Percentiles rank a stretch among this genome's conserved stretches.
Conservation (phyloP, 768 basidiomycete species). For the Trichaptum fuscoviolaceum region DNA sequence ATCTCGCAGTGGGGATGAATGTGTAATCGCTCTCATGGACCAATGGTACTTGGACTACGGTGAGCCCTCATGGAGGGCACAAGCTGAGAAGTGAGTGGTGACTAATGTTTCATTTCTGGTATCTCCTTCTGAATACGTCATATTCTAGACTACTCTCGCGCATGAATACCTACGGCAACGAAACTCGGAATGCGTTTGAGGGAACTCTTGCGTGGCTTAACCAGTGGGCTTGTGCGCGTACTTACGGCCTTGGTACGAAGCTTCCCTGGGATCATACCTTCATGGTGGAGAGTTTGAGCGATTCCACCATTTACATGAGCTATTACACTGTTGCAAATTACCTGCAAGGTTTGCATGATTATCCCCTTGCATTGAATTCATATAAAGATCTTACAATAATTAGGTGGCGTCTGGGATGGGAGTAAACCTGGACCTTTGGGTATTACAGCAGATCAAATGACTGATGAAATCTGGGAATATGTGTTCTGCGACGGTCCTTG, state of each 20-base stretch:
- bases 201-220: constrained; percentile 92
- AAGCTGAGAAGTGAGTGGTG: constrained; percentile 70
- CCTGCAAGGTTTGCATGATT: constrained; percentile 65
- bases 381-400: neutral
- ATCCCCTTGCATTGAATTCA: neutral
- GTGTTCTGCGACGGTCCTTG: constrained; percentile 74
- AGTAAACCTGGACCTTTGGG: constrained; percentile 74
- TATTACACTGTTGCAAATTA: constrained; percentile 95
- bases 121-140: constrained; percentile 5
- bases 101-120: constrained; percentile 4
- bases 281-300: constrained; percentile 93
- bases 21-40: constrained; percentile 96
- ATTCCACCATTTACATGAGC: constrained; percentile 98
- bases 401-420: constrained; percentile 74
- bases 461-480: constrained; percentile 97
- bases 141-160: constrained; percentile 58
- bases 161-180: constrained; percentile 89
- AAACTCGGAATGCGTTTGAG: constrained; percentile 91
- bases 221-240: constrained; percentile 98
- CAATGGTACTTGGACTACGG: constrained; percentile 99
- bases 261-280: constrained; percentile 97
- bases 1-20: constrained; percentile 91
- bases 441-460: constrained; percentile 88
- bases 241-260: constrained; percentile 92
- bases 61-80: constrained; percentile 80